These are phyloP conservation scores for Fusarium bactridioides DNA, from an alignment of 2,329 filamentous ascomycete species.

Conservation along the genomic window DNA sequence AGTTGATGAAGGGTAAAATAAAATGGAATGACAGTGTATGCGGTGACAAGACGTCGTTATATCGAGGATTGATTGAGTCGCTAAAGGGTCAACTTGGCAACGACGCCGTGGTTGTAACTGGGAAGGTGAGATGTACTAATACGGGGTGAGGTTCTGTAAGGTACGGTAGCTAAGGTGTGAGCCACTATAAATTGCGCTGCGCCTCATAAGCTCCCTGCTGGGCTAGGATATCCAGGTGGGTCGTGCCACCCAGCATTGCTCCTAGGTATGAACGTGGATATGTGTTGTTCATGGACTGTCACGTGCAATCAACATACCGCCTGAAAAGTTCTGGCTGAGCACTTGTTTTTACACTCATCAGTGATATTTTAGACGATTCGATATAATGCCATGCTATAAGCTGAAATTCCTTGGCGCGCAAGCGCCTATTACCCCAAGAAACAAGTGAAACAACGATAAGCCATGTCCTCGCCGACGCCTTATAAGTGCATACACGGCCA, in stretches of 20 bases:
- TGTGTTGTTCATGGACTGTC: slow-evolving; percentile 13
- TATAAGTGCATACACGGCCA: slow-evolving; percentile 42
- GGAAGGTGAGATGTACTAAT: slow-evolving; percentile 30
- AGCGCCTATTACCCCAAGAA: slow-evolving; percentile 31
- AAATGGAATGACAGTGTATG: slow-evolving; percentile 12
- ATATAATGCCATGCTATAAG: slow-evolving; percentile 38
- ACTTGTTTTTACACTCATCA: slow-evolving; percentile 4
- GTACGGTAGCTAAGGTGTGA: slow-evolving; percentile 21
- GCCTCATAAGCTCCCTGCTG: slow-evolving; percentile 37
- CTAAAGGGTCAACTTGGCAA: slow-evolving; percentile 30
- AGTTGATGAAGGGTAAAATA: slow-evolving; percentile 23
- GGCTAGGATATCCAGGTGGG: slow-evolving; percentile 20
- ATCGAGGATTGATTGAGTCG: slow-evolving; percentile 10
- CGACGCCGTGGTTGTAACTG: slow-evolving; percentile 31
- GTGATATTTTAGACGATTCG: slow-evolving; percentile 33
- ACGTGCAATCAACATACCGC: slow-evolving; percentile 22
- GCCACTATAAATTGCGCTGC: slow-evolving; percentile 39
- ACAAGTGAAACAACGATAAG: slow-evolving; percentile 25
- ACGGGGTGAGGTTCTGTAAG: slow-evolving; percentile 19
- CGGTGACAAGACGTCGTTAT: slow-evolving; percentile 4
- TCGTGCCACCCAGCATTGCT: slow-evolving; percentile 8
- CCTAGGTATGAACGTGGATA: slow-evolving; percentile 6
- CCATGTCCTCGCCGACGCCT: slow-evolving; percentile 39
- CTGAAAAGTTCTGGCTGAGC: neutral
- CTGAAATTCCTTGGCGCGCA: slow-evolving; percentile 35